Conservation (phyloP, 1,139 yeast genomes). For the Geotrichum siamense region DNA sequence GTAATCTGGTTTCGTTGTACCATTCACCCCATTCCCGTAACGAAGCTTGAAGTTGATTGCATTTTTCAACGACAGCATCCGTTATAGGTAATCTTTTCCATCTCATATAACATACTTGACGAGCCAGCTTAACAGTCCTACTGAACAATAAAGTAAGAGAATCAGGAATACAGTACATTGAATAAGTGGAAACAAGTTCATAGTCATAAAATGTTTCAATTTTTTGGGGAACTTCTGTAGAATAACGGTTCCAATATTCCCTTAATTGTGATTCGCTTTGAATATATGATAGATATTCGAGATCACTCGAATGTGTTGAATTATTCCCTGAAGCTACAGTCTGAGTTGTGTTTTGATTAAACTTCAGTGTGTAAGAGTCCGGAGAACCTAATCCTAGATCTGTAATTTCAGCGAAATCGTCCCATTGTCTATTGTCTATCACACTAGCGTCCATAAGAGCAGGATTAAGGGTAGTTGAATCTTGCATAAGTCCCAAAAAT, state of each 20-base stretch:
- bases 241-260: constrained; percentile 27
- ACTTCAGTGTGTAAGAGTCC: constrained; percentile 12
- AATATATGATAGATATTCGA: constrained; percentile 25
- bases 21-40: constrained; percentile 54
- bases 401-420: constrained; percentile 15
- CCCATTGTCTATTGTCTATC: constrained; percentile 18
- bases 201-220: constrained; percentile 28
- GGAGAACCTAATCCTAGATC: constrained; percentile 17
- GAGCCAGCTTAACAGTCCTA: constrained; percentile 41
- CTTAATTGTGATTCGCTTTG: constrained; percentile 27
- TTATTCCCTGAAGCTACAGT: not conserved
- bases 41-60: constrained; percentile 45
- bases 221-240: constrained; percentile 17
- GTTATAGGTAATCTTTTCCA: constrained; percentile 35
- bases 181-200: constrained; percentile 61
- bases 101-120: constrained; percentile 51
- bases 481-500: constrained; percentile 67
- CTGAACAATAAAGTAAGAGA: constrained; percentile 63
- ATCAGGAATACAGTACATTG: constrained; percentile 78
- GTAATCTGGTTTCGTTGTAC: constrained; percentile 24
- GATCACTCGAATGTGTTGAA: not conserved
- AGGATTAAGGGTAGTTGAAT: constrained; percentile 35
- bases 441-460: constrained; percentile 16
- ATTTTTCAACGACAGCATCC: constrained; percentile 41
- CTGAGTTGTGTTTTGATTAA: constrained; percentile 4